These are phyloP conservation scores for Fraxinus sp. DNA, from an alignment of 305 asterid species.

Conservation along the genomic window DNA sequence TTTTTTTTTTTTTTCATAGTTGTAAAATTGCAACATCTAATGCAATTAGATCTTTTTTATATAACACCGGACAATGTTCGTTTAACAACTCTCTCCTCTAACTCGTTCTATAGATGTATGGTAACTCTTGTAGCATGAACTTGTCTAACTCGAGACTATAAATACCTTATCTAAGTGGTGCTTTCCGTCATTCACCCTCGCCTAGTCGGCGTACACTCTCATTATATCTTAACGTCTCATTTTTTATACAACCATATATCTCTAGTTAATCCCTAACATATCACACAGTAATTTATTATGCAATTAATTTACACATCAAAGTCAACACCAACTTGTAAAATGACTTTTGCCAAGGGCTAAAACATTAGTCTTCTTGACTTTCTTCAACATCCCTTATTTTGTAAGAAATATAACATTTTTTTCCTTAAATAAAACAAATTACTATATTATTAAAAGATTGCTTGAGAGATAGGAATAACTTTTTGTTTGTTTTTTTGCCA, in stretches of 20 bases:
- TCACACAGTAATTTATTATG: background rate
- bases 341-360: background rate
- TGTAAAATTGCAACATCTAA: background rate
- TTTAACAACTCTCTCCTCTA: background rate
- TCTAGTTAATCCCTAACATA: background rate
- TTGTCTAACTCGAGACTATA: background rate
- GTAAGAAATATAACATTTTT: background rate
- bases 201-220: background rate
- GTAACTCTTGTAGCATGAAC: background rate
- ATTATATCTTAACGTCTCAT: background rate
- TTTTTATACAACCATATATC: background rate
- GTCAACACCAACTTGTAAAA: constrained; percentile 25
- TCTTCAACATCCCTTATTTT: background rate
- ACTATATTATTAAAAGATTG: background rate
- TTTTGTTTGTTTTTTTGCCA: background rate
- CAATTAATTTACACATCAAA: background rate
- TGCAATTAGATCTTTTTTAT: background rate
- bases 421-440: background rate
- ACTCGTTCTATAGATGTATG: background rate
- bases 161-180: background rate
- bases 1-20: no score
- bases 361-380: background rate
- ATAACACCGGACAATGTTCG: no score
- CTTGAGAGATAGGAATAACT: background rate
- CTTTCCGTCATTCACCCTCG: background rate